Evolutionary conservation across 1,139 yeast genomes (phyloP).

Genomic region (Yamadazyma conglobata): DNA sequence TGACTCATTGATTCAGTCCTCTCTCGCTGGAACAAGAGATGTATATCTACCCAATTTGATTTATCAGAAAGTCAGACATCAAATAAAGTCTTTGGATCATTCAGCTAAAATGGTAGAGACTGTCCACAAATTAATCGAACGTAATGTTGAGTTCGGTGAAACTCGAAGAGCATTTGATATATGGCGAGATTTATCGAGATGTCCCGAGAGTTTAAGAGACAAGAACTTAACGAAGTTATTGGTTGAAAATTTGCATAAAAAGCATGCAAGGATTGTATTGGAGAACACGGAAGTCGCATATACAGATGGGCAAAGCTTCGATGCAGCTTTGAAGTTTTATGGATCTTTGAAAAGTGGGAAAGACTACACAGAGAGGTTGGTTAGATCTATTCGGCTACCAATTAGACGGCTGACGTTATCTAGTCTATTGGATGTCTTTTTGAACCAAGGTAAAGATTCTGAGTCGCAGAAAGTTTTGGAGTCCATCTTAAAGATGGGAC

Average conservation of each 20-base stretch:
- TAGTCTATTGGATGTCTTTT: slow-evolving; percentile 29
- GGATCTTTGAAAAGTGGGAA: too few relatives aligned
- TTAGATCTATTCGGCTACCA: too few relatives aligned
- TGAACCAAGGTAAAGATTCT: slow-evolving; percentile 23
- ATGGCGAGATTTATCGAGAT: too few relatives aligned
- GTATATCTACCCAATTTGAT: slow-evolving; percentile 18
- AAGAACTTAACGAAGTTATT: too few relatives aligned
- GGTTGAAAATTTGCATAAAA: too few relatives aligned
- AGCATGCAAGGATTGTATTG: too few relatives aligned
- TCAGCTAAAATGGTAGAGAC: slow-evolving; percentile 1
- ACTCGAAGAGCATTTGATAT: slow-evolving; percentile 9
- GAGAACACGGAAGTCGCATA: too few relatives aligned
- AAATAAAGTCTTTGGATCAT: background rate
- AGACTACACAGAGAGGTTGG: too few relatives aligned
- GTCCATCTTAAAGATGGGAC: slow-evolving; percentile 29
- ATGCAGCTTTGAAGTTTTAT: too few relatives aligned
- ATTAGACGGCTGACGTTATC: slow-evolving; percentile 22
- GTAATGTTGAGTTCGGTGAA: slow-evolving; percentile 13
- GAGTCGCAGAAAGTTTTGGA: slow-evolving; percentile 31
- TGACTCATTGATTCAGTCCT: background rate
- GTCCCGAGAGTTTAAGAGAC: too few relatives aligned
- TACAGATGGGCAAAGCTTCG: too few relatives aligned
- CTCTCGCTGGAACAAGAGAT: slow-evolving; percentile 1
- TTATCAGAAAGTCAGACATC: slow-evolving; percentile 9
- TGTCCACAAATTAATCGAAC: slow-evolving; percentile 8